Conservation (phyloP, 2,329 filamentous ascomycete species). For the Cordyceps farinosa region DNA sequence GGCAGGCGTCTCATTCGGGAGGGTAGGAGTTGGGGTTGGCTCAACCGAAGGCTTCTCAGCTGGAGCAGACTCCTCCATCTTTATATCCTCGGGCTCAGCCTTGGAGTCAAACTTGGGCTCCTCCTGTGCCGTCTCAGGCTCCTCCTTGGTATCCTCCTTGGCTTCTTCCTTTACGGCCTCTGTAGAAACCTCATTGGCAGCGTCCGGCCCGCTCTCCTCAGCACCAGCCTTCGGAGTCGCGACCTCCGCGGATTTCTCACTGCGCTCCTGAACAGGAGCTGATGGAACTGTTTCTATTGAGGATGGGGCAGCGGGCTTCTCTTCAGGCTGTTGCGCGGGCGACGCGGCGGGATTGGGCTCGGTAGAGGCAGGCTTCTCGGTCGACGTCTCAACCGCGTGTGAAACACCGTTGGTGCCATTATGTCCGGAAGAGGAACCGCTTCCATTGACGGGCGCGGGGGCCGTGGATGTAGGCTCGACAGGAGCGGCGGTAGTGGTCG, state of each 20-base stretch:
- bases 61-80: background rate
- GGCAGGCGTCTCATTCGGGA: background rate
- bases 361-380: background rate
- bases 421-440: conserved; percentile 3
- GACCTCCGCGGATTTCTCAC: background rate
- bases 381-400: background rate
- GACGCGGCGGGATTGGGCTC: background rate
- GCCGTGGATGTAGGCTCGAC: conserved; percentile 7
- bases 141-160: background rate
- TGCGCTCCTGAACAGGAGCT: background rate
- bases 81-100: background rate
- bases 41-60: background rate
- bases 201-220: background rate
- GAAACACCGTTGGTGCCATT: conserved; percentile 10
- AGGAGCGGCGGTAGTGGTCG: background rate
- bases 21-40: background rate
- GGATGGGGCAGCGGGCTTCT: background rate
- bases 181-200: background rate
- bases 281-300: background rate
- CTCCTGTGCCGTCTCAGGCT: background rate
- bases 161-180: too few species aligned
- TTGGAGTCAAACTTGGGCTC: background rate
- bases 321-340: background rate
- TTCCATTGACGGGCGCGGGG: conserved; percentile 6
- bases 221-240: background rate